Evolutionary conservation across 1,139 yeast genomes (phyloP), one percentile per base, ranked within the genome.

Genomic region (Suhomyces kunorum): DNA sequence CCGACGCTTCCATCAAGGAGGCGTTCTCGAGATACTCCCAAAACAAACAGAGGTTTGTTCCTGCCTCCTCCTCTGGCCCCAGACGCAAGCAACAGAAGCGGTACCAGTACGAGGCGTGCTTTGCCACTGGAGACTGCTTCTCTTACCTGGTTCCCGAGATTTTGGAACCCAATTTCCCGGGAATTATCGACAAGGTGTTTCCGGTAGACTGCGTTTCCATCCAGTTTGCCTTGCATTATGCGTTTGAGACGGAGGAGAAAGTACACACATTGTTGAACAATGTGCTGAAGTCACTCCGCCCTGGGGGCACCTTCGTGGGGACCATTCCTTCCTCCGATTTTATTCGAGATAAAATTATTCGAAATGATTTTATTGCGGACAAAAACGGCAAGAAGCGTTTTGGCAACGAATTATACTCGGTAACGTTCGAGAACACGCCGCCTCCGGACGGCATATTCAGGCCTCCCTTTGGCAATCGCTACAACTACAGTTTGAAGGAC

Each of bases 281-380:
- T 56, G 85, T 94, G 3, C 74, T 95, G 3, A 73, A 81, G 45
- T 82, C 92, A 0, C 71, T 92, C 44, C 78, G 78, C 50, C 70
- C 81, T 1, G 98, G 97, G 2, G 98, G 98, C 0, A 71, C 73
- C 39, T 90, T 94, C 55, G 77, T 92, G 44, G 98, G 98, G 1
- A 94, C 98, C 0, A 87, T 90, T 31, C 98, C 98, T 1, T 88
- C 92, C 39, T 82, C 95, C 3, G 97, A 89, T 57, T 85, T 83
- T 51, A 85, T 90, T 36, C 74, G 79, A 43, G 77, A 79, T 51
- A 83, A 84, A 55, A 68, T 87, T 31, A 66, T 74, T 36, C 76
- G 72, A 34, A 59, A 62, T 32, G 61, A 59, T 23, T 63, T 56
- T 42, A 56, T 79, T 36, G 43, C 45, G 2, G 60, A 59, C 23